Evolutionary conservation across 1,139 yeast genomes (phyloP).

Genomic region (Hansenula sp.): DNA sequence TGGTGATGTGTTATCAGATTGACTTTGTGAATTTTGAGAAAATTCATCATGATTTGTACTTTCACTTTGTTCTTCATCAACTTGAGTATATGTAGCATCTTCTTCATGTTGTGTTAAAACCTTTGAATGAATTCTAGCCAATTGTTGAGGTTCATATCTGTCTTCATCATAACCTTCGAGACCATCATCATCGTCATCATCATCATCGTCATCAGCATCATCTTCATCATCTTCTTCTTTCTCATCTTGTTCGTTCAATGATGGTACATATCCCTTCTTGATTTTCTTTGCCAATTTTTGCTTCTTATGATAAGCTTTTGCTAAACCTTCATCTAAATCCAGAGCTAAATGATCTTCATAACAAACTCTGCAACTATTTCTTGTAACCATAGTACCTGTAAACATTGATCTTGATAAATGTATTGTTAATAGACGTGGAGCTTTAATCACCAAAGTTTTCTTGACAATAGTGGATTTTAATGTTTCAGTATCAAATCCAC

Average conservation of each 20-base stretch:
- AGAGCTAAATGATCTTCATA: conserved; percentile 57
- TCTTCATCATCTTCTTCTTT: conserved; percentile 24
- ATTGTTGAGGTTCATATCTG: conserved; percentile 19
- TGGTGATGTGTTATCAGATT: conserved; percentile 22
- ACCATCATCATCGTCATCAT: conserved; percentile 16
- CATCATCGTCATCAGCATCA: conserved; percentile 22
- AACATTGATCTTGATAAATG: conserved; percentile 83
- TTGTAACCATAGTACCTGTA: conserved; percentile 62
- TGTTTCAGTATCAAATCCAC: conserved; percentile 39
- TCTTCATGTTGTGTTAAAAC: conserved; percentile 27
- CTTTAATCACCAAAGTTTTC: conserved; percentile 52
- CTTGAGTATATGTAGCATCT: conserved; percentile 19
- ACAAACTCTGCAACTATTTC: conserved; percentile 72
- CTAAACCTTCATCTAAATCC: conserved; percentile 44
- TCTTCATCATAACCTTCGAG: conserved; percentile 21
- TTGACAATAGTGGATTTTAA: conserved; percentile 65
- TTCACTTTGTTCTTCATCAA: conserved; percentile 23
- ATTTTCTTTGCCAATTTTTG: conserved; percentile 16
- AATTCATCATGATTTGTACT: conserved; percentile 19
- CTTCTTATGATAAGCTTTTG: conserved; percentile 37
- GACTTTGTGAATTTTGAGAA: conserved; percentile 6
- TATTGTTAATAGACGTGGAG: conserved; percentile 68
- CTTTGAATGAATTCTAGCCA: conserved; percentile 19
- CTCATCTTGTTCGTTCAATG: conserved; percentile 2
- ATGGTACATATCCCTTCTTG: conserved; percentile 1